A percentile compares a stretch with the other conserved stretches of the same genome.
These are phyloP conservation scores for Acer saccharum DNA, from an alignment of 345 rosid species.

Conservation along the genomic window DNA sequence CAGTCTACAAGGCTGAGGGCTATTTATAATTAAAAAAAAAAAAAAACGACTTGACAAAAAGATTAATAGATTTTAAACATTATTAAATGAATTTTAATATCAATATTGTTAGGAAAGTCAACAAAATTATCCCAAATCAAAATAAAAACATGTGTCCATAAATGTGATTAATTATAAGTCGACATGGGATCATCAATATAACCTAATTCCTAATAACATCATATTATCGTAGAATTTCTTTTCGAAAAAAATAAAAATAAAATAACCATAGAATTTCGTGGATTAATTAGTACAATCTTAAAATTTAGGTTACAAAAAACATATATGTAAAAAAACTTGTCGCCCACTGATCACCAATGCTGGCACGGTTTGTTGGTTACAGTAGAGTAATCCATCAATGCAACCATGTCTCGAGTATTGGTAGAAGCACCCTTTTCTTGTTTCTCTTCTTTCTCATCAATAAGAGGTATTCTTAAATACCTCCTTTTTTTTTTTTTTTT, in stretches of 20 bases:
- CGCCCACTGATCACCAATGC: neutral
- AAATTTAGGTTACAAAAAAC: no score
- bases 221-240: neutral
- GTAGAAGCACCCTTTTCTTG: neutral
- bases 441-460: neutral
- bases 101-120: no score
- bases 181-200: neutral
- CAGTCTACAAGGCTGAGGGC: no score
- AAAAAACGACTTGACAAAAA: no score
- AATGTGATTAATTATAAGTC: neutral
- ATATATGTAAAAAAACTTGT: neutral
- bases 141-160: neutral
- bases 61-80: no score
- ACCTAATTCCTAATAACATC: neutral
- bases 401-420: neutral
- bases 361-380: neutral
- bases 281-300: neutral
- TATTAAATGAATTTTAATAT: no score
- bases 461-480: constrained; percentile 20
- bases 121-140: no score
- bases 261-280: neutral
- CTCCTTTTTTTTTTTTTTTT: neutral
- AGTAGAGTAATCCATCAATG: neutral
- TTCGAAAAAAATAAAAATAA: no score
- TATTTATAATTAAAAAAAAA: no score